Evolutionary conservation across 1,284 basidiomycete species (phyloP), one percentile per base, ranked within the genome.

Genomic region (Hemileia vastatrix): DNA sequence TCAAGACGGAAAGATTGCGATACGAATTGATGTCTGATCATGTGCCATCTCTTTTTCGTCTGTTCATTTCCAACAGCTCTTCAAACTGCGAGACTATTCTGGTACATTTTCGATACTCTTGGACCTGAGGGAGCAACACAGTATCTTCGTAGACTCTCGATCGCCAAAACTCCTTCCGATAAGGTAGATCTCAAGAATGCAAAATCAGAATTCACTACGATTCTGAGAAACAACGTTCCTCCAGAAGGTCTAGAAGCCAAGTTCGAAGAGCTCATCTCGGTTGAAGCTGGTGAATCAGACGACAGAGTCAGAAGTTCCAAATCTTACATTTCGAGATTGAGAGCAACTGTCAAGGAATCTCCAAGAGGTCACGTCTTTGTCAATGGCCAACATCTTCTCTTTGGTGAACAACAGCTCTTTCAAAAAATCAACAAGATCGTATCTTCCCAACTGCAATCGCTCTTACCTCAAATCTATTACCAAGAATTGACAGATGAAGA

Each of bases 351-450:
- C 9, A 40, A 15, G 15, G 36, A 40, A 40, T 53, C 47, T 36
- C 52, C 59, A 2, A 36, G n/a, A 15, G 73, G 73, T 8, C 67
- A 68, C 47, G 67, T 71, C 32, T 71, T 71, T 45, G 58, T 74
- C 51, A 74, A 74, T 54, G 73, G 73, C 2, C 66, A 71, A 44
- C 64, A 67, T 18, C 55, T 72, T 0, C 64, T 68, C 1, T 69
- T 72, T 63, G 32, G 31, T 40, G 65, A 67, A 18, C 57, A 55
- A 6, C 63, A 67, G 21, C 56, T 72, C 47, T 58, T 68, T 8
- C 36, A 40, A 40, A 9, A 40, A 15, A 40, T 40, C 36, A 40
- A 40, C 36, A 40, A 40, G 36, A 40, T 40, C 36, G 36, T 40
- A 11, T 11, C 36, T 40, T 11, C 36, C 15, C 36, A 40, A 40